These are phyloP conservation scores for Cyclostephanos tholiformis DNA, from an alignment of 108 stramenopile genomes.

Conservation along the genomic window DNA sequence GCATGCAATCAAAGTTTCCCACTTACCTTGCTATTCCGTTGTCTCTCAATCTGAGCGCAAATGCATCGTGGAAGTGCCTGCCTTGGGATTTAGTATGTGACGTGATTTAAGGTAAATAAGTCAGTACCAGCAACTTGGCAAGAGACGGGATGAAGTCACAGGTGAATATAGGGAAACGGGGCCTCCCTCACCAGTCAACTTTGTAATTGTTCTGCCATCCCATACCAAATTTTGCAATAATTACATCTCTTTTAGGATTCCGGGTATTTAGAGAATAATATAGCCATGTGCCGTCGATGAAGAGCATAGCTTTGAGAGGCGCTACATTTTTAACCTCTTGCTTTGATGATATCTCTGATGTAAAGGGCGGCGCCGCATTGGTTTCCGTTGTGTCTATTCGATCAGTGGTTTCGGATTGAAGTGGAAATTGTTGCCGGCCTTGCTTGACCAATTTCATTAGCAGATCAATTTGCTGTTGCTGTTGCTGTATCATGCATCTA, in stretches of 20 bases:
- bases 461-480: constrained; percentile 63
- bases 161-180: background rate
- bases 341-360: constrained; percentile 13
- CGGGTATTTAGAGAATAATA: constrained; percentile 77
- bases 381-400: background rate
- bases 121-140: background rate
- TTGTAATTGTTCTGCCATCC: constrained; percentile 69
- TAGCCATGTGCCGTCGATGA: constrained; percentile 92
- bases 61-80: constrained; percentile 59
- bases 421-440: constrained; percentile 32
- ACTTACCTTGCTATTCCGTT: constrained; percentile 49
- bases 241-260: constrained; percentile 49
- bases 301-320: constrained; percentile 84
- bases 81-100: constrained; percentile 9
- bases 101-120: background rate
- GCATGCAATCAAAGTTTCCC: background rate
- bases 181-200: constrained; percentile 64
- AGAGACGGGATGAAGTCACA: background rate
- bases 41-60: constrained; percentile 59
- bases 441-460: constrained; percentile 47
- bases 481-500: constrained; percentile 53
- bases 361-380: background rate
- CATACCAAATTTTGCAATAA: constrained; percentile 63
- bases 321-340: constrained; percentile 41
- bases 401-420: background rate